These are phyloP conservation scores for Solanum bukasovii DNA, from an alignment of 257 asterid genomes.

Conservation along the genomic window DNA sequence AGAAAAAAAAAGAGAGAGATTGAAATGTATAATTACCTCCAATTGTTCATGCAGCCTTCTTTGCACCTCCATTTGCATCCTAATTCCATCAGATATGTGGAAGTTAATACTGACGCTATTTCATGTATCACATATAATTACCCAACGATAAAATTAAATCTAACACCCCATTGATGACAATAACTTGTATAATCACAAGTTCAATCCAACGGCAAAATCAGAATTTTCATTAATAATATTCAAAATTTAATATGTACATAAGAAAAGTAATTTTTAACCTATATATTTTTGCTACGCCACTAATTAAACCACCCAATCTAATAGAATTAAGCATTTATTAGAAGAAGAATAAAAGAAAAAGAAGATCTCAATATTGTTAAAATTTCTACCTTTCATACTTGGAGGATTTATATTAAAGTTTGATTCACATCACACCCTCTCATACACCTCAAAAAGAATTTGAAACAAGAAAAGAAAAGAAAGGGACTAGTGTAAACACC, in stretches of 20 bases:
- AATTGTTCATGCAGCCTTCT: slow-evolving; percentile 92
- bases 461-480: neutral
- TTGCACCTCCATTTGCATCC: slow-evolving; percentile 99
- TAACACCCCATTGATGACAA: neutral
- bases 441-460: neutral
- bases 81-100: slow-evolving; percentile 42
- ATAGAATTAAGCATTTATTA: neutral
- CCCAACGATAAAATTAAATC: neutral
- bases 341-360: neutral
- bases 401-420: neutral
- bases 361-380: neutral
- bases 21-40: slow-evolving; percentile 41
- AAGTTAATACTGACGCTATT: slow-evolving; percentile 29
- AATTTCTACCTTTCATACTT: neutral
- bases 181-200: neutral
- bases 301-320: neutral
- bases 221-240: neutral
- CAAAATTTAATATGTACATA: too few species aligned
- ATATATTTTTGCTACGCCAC: neutral
- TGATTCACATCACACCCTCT: neutral
- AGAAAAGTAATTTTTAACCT: too few species aligned
- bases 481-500: neutral
- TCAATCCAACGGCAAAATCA: neutral
- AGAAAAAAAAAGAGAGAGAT: too few species aligned
- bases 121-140: slow-evolving; percentile 6